phyloP scores from a whole-genome alignment of 2,329 filamentous ascomycete species.

The Exophiala dermatitidis region DNA sequence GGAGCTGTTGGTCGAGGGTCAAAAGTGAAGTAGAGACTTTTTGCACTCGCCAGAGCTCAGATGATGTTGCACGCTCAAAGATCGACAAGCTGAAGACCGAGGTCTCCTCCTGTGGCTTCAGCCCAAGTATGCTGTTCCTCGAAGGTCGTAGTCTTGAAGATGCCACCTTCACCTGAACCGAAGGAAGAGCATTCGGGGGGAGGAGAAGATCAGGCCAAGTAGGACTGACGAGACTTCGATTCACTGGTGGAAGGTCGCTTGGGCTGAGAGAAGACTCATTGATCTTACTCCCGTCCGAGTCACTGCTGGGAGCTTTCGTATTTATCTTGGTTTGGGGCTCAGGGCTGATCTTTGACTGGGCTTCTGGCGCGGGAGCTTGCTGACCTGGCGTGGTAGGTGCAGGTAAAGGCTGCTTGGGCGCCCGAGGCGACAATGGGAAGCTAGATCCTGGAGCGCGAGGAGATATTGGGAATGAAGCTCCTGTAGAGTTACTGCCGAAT shows the following conservation, averaged over 20 bases:
- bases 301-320: conserved; percentile 10
- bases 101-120: conserved; percentile 78
- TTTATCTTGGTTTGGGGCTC: conserved; percentile 35
- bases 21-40: conserved; percentile 78
- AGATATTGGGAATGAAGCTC: conserved; percentile 61
- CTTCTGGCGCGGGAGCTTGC: conserved; percentile 16
- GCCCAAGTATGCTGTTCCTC: conserved; percentile 70
- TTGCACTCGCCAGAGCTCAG: conserved; percentile 87
- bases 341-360: conserved; percentile 36
- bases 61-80: conserved; percentile 65
- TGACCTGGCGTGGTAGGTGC: conserved; percentile 59
- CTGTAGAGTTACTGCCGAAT: conserved; percentile 46
- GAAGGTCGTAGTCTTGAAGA: conserved; percentile 95
- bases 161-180: conserved; percentile 76
- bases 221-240: conserved; percentile 70
- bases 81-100: conserved; percentile 89
- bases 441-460: conserved; percentile 46
- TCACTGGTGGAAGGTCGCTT: conserved; percentile 44
- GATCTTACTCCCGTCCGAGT: conserved; percentile 14
- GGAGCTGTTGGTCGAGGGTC: conserved; percentile 75
- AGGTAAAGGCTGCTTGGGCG: conserved; percentile 65
- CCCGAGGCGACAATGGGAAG: conserved; percentile 61
- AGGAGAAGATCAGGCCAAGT: conserved; percentile 81
- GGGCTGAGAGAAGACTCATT: conserved; percentile 20
- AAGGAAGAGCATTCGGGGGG: conserved; percentile 79